phyloP scores from a whole-genome alignment of 139 green algal genomes.

The Chlamydomonas sp. region DNA sequence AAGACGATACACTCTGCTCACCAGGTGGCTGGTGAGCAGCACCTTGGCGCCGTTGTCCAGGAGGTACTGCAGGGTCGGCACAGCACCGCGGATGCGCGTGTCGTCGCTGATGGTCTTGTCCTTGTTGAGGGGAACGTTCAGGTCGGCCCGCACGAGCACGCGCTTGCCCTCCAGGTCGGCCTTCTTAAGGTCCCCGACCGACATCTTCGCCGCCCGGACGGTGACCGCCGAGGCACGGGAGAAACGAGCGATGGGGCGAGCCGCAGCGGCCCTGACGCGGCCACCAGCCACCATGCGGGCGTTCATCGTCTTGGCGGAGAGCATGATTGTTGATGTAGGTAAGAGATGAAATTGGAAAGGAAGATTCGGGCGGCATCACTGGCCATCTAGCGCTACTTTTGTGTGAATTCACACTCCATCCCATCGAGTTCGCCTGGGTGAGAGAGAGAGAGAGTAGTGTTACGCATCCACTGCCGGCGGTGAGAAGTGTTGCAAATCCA shows the following conservation, averaged over 20 bases:
- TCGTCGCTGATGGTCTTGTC: slow-evolving; percentile 91
- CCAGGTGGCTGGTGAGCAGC: slow-evolving; percentile 91
- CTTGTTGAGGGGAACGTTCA: slow-evolving; percentile 98
- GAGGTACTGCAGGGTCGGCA: slow-evolving; percentile 95
- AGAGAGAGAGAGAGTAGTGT: too few species aligned
- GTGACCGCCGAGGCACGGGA: slow-evolving; percentile 7
- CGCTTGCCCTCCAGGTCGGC: slow-evolving; percentile 91
- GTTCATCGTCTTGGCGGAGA: background rate
- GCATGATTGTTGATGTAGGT: background rate
- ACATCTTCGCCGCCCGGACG: slow-evolving; percentile 69
- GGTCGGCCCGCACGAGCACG: slow-evolving; percentile 42
- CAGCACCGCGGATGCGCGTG: slow-evolving; percentile 92
- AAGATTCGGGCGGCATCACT: too few species aligned
- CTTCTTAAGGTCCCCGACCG: slow-evolving; percentile 83
- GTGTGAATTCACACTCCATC: too few species aligned
- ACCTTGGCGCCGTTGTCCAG: slow-evolving; percentile 96
- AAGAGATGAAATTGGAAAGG: too few species aligned
- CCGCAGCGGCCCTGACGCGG: background rate
- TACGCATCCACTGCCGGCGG: too few species aligned
- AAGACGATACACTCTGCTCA: too few species aligned
- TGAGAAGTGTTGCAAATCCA: too few species aligned
- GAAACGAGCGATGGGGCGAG: background rate
- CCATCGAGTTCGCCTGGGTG: too few species aligned
- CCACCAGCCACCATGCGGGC: slow-evolving; percentile 3
- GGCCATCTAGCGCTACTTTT: too few species aligned